Evolutionary conservation across 495 filamentous ascomycete species (phyloP).

Genomic region (Penicillium daleae): DNA sequence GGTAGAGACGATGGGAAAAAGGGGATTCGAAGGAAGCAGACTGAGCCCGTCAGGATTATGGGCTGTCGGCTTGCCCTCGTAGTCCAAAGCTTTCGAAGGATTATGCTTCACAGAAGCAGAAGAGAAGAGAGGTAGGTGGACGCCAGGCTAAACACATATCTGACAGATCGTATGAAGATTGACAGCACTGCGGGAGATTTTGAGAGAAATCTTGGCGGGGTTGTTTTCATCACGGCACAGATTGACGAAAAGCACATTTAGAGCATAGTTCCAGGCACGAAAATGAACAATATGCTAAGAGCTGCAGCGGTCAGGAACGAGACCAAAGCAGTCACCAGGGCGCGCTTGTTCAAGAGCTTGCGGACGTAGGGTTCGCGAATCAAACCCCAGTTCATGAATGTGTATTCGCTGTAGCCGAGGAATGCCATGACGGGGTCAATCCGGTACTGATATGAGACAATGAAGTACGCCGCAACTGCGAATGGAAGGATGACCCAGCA

Average conservation of each 20-base stretch:
- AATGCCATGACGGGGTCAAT: conserved; percentile 91
- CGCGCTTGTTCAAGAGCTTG: conserved; percentile 77
- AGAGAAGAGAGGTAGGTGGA: conserved; percentile 12
- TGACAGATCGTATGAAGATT: conserved; percentile 8
- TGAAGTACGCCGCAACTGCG: conserved; percentile 82
- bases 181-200: not conserved
- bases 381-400: conserved; percentile 83
- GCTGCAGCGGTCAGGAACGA: conserved; percentile 75
- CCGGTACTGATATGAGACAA: conserved; percentile 90
- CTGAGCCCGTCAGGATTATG: conserved; percentile 1
- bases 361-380: conserved; percentile 90
- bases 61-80: not conserved
- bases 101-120: conserved; percentile 28
- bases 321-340: conserved; percentile 72
- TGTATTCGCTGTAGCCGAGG: conserved; percentile 91
- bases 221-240: not conserved
- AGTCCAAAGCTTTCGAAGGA: conserved; percentile 4
- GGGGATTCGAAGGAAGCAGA: not conserved
- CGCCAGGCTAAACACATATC: conserved; percentile 7
- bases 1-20: conserved; percentile 9
- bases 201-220: too few species aligned
- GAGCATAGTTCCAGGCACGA: conserved; percentile 88
- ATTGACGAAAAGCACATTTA: conserved; percentile 40
- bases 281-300: conserved; percentile 80
- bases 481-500: conserved; percentile 96